Percentiles rank a stretch among this genome's conserved stretches.
Evolutionary conservation across 2,329 filamentous ascomycete species (phyloP).

Genomic region (Aureobasidium namibiae): DNA sequence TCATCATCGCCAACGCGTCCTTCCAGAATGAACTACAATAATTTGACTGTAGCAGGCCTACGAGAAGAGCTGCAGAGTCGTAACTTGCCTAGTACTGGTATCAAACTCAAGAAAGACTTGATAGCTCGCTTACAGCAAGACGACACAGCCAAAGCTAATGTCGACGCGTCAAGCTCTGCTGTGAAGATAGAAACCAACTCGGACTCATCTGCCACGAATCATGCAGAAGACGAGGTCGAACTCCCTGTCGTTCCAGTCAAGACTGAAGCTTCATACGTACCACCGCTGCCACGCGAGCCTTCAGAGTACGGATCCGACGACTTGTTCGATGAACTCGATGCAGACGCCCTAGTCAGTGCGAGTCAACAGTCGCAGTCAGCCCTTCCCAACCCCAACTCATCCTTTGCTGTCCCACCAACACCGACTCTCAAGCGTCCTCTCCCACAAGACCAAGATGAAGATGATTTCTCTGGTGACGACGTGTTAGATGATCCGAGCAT

Average conservation of each 20-base stretch:
- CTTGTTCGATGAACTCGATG: slow-evolving; percentile 2
- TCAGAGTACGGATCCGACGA: slow-evolving; percentile 5
- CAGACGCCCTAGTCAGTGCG: not conserved
- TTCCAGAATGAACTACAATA: not conserved
- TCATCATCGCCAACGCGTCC: not conserved
- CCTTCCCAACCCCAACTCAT: not conserved
- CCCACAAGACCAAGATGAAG: not conserved
- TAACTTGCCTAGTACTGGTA: not conserved
- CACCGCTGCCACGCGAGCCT: not conserved
- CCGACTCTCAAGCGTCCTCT: not conserved
- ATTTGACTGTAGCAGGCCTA: not conserved
- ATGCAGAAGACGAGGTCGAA: not conserved
- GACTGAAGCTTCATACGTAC: not conserved
- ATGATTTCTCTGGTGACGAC: not conserved
- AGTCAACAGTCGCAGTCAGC: not conserved
- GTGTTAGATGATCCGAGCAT: not conserved
- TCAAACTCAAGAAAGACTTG: slow-evolving; percentile 1
- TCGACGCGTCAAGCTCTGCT: not conserved
- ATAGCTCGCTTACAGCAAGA: not conserved
- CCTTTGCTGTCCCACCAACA: not conserved
- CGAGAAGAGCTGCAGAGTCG: not conserved
- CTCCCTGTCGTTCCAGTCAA: not conserved
- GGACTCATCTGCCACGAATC: not conserved
- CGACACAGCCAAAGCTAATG: not conserved
- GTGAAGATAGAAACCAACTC: not conserved